These are phyloP conservation scores for Trichoderma sp. DNA, from an alignment of 2,329 filamentous ascomycete species.

Conservation along the genomic window DNA sequence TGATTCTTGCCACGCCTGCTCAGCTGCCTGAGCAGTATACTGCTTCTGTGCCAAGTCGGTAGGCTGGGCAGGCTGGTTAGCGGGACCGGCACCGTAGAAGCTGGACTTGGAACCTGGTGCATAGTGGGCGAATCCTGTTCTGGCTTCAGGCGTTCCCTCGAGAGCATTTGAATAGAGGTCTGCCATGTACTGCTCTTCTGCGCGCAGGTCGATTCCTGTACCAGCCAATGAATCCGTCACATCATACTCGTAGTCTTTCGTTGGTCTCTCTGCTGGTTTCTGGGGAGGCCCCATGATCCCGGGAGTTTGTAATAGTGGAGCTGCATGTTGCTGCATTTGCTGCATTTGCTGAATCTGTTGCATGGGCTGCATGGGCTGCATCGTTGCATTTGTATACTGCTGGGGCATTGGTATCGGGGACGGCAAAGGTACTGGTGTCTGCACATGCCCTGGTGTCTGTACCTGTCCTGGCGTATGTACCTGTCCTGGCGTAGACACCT, in stretches of 20 bases:
- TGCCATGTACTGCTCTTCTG: slow-evolving; percentile 81
- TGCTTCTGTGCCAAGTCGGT: slow-evolving; percentile 59
- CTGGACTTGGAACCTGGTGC: slow-evolving; percentile 55
- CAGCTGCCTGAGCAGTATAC: slow-evolving; percentile 64
- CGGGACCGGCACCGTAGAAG: slow-evolving; percentile 66
- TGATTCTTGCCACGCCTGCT: slow-evolving; percentile 66
- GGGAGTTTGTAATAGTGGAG: slow-evolving; percentile 30
- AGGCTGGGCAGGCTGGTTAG: slow-evolving; percentile 61
- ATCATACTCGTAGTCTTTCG: slow-evolving; percentile 68
- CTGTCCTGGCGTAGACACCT: background rate
- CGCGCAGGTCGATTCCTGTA: slow-evolving; percentile 82
- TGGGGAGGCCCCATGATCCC: slow-evolving; percentile 59
- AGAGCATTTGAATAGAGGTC: slow-evolving; percentile 60
- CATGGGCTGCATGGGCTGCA: slow-evolving; percentile 31
- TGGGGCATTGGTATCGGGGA: slow-evolving; percentile 28
- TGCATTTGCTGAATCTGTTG: slow-evolving; percentile 26
- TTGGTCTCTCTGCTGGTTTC: slow-evolving; percentile 61
- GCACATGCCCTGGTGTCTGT: background rate
- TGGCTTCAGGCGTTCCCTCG: slow-evolving; percentile 47
- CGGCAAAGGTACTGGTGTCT: slow-evolving; percentile 17
- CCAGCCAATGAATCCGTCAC: slow-evolving; percentile 81
- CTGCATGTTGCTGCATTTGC: slow-evolving; percentile 27
- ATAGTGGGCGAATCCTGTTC: slow-evolving; percentile 54
- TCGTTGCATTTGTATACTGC: slow-evolving; percentile 35
- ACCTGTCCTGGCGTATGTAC: slow-evolving; percentile 22